Base-by-base conservation (phyloP, 169 alveolate genomes). In the Blepharisma undulans region DNA sequence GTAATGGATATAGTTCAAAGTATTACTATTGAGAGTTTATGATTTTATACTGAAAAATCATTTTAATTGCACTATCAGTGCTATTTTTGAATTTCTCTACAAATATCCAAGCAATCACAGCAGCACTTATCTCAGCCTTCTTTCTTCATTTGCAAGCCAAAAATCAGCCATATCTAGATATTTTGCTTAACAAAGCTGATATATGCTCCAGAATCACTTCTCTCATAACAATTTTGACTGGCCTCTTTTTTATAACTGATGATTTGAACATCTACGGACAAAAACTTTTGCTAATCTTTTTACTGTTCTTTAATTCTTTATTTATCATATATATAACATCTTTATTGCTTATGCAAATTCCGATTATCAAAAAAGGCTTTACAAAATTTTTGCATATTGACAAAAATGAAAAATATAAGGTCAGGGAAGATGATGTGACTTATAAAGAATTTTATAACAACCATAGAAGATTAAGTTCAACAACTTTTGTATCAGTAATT, bases 21-120 rank as follows among this genome's bases (percentile, higher is more conserved):
- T 59, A 30, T 22, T 93, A 80, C 76, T 93, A 91, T 81, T 93
- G 95, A 95, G 95, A 93, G 78, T 87, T 87, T 19, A 60, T 91
- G 4, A 93, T 93, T 79, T 72, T 92, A 90, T 85, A 84, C 76
- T 84, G 94, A 71, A 90, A 92, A 71, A 30, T 90, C 5, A 22
- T 87, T 14, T 21, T 92, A 19, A 91, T 91, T 25, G 32, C 88
- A n/a, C 22, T 90, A 19, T 25, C 94, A 4, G 93, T 88, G 18
- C 71, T 34, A 66, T 22, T 81, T 25, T 36, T 22, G 18, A 89
- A 34, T 34, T 22, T 60, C 14, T 66, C 84, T 8, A 34, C 71
- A 19, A 18, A 16, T 22, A 86, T 86, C n/a, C 84, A 59, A 71
- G 84, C 90, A 19, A 86, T 86, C 5, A 25, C 33, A 18, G 80